These are phyloP conservation scores for Hemisphaericaspora nanyangensis DNA, from an alignment of 805 yeast species.

Conservation along the genomic window DNA sequence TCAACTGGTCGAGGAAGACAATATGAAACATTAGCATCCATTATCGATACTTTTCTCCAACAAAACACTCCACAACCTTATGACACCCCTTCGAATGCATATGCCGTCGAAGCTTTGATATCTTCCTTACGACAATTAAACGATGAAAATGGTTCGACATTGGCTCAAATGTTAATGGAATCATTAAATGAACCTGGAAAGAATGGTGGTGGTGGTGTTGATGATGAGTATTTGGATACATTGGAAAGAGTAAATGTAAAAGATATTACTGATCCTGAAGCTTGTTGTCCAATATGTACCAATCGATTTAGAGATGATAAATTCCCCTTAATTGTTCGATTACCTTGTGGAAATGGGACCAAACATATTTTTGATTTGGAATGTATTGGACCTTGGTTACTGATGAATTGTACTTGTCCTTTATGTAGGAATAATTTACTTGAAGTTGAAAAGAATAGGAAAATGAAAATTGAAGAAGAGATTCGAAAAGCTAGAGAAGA, in stretches of 20 bases:
- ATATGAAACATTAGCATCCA: constrained; percentile 28
- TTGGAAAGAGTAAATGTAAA: constrained; percentile 59
- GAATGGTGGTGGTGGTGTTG: constrained; percentile 47
- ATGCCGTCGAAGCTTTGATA: constrained; percentile 19
- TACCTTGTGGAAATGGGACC: constrained; percentile 51
- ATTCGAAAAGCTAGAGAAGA: constrained; percentile 36
- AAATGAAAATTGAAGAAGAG: constrained; percentile 31
- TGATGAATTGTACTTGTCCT: constrained; percentile 74
- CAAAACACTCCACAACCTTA: constrained; percentile 6
- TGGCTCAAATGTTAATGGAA: constrained; percentile 10
- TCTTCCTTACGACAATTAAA: constrained; percentile 28
- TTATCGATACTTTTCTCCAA: constrained; percentile 33
- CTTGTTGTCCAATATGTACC: constrained; percentile 84
- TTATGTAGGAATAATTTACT: constrained; percentile 74
- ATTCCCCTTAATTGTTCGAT: constrained; percentile 73
- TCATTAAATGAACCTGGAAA: constrained; percentile 1
- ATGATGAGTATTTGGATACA: constrained; percentile 68
- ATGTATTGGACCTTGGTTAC: constrained; percentile 88
- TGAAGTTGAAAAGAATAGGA: constrained; percentile 28
- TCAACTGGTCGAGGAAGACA: constrained; percentile 17
- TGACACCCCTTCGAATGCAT: constrained; percentile 2
- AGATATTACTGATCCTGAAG: constrained; percentile 41
- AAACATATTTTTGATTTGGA: constrained; percentile 82
- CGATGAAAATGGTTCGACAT: constrained; percentile 28
- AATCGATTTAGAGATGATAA: constrained; percentile 64